Evolutionary conservation across 257 asterid species (phyloP).

Genomic region (Orobanche coerulescens): DNA sequence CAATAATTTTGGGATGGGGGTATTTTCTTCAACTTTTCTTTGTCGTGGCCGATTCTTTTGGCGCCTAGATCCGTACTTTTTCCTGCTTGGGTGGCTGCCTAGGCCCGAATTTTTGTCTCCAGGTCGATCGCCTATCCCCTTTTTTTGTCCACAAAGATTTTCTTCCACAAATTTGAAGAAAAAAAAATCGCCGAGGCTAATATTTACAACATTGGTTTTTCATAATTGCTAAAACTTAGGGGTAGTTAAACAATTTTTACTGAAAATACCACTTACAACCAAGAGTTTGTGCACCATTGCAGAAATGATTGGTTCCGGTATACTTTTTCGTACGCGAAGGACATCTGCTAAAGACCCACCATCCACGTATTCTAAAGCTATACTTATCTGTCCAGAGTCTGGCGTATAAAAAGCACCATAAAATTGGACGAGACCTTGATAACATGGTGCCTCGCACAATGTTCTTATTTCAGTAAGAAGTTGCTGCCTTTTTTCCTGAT

Average conservation of each 20-base stretch:
- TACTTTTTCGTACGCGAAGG: slow-evolving; percentile 44
- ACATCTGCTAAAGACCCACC: slow-evolving; percentile 97
- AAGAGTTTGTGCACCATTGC: slow-evolving; percentile 79
- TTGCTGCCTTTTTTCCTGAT: slow-evolving; percentile 95
- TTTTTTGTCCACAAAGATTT: no score
- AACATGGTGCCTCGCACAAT: slow-evolving; percentile 90
- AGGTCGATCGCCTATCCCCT: no score
- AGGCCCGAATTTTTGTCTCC: no score
- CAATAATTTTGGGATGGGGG: no score
- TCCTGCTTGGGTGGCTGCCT: no score
- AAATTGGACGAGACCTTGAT: slow-evolving; percentile 84
- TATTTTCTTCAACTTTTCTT: no score
- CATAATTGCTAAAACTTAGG: background rate
- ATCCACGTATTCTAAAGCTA: slow-evolving; percentile 96
- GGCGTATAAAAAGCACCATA: slow-evolving; percentile 97
- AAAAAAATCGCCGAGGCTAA: no score
- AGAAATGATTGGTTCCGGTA: slow-evolving; percentile 83
- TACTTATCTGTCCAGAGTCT: slow-evolving; percentile 95
- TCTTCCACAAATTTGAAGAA: no score
- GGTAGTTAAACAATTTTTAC: background rate
- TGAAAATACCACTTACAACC: slow-evolving; percentile 41
- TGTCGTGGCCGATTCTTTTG: no score
- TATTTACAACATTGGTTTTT: no score
- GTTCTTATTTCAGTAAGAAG: slow-evolving; percentile 94
- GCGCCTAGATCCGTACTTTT: no score